phyloP scores from a whole-genome alignment of 257 asterid genomes.

The Nicotiana paniculata region DNA sequence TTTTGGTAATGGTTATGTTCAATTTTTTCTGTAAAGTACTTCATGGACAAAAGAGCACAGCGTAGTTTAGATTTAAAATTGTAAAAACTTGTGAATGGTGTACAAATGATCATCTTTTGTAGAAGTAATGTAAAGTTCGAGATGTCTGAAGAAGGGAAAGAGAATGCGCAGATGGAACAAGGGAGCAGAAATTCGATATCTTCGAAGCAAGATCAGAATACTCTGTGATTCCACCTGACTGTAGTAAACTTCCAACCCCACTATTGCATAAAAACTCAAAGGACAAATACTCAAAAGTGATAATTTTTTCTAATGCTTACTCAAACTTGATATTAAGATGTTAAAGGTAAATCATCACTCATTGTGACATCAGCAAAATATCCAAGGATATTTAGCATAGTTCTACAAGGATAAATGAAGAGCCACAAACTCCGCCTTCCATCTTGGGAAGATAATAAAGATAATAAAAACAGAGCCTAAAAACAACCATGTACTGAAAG shows the following conservation, averaged over 20 bases:
- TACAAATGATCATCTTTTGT: not conserved
- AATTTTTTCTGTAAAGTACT: not conserved
- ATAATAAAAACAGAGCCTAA: not conserved
- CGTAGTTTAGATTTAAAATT: not conserved
- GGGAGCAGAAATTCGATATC: not conserved
- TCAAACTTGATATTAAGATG: not conserved
- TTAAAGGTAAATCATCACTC: not conserved
- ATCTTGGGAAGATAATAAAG: not conserved
- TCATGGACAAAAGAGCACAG: not conserved
- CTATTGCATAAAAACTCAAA: not conserved
- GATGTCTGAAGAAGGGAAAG: not conserved
- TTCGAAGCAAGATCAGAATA: not conserved
- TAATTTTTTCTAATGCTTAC: not conserved
- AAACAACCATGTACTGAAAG: not conserved
- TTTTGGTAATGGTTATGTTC: not conserved
- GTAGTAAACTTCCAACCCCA: not conserved
- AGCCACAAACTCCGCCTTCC: slow-evolving; percentile 1
- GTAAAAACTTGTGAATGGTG: not conserved
- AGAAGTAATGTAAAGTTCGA: not conserved
- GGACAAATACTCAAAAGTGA: not conserved
- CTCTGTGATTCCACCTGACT: not conserved
- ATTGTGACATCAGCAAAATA: not conserved
- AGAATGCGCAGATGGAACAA: not conserved
- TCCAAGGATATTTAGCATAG: not conserved
- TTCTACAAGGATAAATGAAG: not conserved